Evolutionary conservation across 495 filamentous ascomycete species (phyloP).

Genomic region (Tuber calosporum): DNA sequence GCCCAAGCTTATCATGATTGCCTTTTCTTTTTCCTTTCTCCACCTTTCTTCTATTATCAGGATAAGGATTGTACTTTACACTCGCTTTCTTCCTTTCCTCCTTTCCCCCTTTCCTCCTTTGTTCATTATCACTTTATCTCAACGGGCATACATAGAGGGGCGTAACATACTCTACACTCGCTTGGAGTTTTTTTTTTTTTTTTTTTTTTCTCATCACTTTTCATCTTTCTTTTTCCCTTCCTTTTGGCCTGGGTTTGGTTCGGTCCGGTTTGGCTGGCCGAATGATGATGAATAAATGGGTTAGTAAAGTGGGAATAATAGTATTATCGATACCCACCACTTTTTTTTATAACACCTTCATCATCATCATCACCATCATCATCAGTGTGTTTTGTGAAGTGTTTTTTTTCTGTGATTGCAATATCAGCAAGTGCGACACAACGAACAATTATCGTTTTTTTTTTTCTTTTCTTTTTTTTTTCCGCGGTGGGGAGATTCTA

Average conservation of each 20-base stretch:
- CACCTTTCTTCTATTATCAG: slow-evolving; percentile 10
- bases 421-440: too few species aligned
- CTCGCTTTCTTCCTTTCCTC: slow-evolving; percentile 24
- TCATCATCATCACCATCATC: too few species aligned
- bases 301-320: not conserved
- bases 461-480: too few species aligned
- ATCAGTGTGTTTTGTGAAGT: not conserved
- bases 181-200: not conserved
- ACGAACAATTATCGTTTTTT: too few species aligned
- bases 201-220: not conserved
- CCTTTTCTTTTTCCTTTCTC: slow-evolving; percentile 17
- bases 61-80: slow-evolving; percentile 32
- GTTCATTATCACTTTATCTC: not conserved
- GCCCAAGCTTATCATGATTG: slow-evolving; percentile 10
- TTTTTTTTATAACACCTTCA: too few species aligned
- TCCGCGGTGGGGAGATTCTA: too few species aligned
- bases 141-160: not conserved
- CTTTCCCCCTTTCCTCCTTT: too few species aligned
- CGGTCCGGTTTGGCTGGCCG: not conserved
- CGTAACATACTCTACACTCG: slow-evolving; percentile 1
- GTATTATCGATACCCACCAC: not conserved
- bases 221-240: not conserved
- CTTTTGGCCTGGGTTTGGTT: not conserved
- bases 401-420: too few species aligned
- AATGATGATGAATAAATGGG: not conserved